phyloP scores from a whole-genome alignment of 1,284 basidiomycete species.

The Heterobasidion occidentale region DNA sequence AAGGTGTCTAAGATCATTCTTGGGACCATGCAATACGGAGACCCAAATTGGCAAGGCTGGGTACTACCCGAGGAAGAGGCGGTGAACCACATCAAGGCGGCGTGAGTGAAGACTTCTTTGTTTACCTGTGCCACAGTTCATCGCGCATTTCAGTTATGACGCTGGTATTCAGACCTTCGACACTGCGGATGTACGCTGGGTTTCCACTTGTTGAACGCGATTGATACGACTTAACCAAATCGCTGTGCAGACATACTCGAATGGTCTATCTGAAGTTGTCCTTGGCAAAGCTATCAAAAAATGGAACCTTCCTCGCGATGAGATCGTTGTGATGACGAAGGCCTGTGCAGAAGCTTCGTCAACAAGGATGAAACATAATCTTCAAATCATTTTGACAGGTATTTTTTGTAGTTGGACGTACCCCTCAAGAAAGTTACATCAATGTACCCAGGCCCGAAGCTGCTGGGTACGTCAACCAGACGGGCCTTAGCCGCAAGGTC shows the following conservation, averaged over 20 bases:
- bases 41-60: constrained; percentile 28
- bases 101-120: constrained; percentile 20
- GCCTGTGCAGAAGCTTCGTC: not conserved
- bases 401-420: not conserved
- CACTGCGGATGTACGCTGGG: constrained; percentile 39
- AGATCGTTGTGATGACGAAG: constrained; percentile 7
- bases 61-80: constrained; percentile 49
- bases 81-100: constrained; percentile 47
- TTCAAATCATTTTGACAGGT: not conserved
- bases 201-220: not conserved
- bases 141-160: constrained; percentile 14
- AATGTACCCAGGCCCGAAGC: not conserved
- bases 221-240: not conserved
- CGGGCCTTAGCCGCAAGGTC: constrained; percentile 1
- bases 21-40: constrained; percentile 31
- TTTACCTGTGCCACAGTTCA: not conserved
- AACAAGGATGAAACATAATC: not conserved
- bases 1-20: constrained; percentile 21
- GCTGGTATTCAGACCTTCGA: constrained; percentile 66
- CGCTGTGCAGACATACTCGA: constrained; percentile 1
- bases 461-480: constrained; percentile 1
- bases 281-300: constrained; percentile 8
- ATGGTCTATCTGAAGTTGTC: constrained; percentile 2
- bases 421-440: not conserved
- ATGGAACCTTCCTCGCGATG: constrained; percentile 3